Evolutionary conservation across 768 basidiomycete species (phyloP).

Genomic region (Naematelia encephala): DNA sequence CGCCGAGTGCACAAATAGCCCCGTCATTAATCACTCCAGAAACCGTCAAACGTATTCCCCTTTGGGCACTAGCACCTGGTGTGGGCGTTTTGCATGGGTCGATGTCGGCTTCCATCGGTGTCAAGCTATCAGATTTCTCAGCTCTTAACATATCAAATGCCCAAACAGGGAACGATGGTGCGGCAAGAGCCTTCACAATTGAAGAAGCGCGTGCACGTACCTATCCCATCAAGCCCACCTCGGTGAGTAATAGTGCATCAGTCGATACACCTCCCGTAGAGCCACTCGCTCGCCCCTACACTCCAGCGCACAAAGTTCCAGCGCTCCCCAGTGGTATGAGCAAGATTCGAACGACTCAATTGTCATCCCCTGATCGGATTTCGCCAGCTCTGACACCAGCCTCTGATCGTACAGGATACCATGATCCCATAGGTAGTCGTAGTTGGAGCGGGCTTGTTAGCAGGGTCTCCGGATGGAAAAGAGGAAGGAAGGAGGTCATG

Average conservation of each 20-base stretch:
- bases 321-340: not conserved
- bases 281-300: not conserved
- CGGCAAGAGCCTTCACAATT: not conserved
- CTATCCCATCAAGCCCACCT: conserved; percentile 3
- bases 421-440: conserved; percentile 5
- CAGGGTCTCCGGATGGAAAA: conserved; percentile 35
- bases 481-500: conserved; percentile 39
- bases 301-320: conserved; percentile 1
- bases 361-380: conserved; percentile 18
- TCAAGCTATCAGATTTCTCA: conserved; percentile 40
- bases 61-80: conserved; percentile 42
- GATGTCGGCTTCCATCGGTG: conserved; percentile 34
- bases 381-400: not conserved
- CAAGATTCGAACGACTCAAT: conserved; percentile 2
- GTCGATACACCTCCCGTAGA: not conserved
- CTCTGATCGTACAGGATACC: not conserved
- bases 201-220: conserved; percentile 5
- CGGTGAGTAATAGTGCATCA: not conserved
- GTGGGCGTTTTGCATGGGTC: conserved; percentile 35
- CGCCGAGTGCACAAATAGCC: conserved; percentile 1
- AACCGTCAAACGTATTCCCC: conserved; percentile 25
- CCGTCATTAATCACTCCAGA: not conserved
- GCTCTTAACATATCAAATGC: conserved; percentile 28
- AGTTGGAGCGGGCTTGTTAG: conserved; percentile 29
- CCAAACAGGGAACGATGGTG: not conserved